These are phyloP conservation scores for Leptographium flavum DNA, from an alignment of 2,329 filamentous ascomycete genomes.

Conservation along the genomic window DNA sequence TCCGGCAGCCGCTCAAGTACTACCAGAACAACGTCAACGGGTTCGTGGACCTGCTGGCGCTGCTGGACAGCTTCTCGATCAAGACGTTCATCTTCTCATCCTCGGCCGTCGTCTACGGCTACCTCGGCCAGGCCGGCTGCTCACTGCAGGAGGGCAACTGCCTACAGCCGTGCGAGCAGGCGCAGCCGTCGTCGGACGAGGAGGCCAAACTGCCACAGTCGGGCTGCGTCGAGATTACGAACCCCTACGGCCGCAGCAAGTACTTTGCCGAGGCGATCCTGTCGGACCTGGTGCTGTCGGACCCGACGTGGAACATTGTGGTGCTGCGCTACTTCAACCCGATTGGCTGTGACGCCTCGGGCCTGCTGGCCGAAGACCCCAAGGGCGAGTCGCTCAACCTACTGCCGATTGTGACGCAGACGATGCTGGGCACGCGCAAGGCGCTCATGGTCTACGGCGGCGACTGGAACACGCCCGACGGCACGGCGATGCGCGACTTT, in stretches of 20 bases:
- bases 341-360: slow-evolving; percentile 50
- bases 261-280: slow-evolving; percentile 55
- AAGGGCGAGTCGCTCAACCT: slow-evolving; percentile 47
- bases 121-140: slow-evolving; percentile 31
- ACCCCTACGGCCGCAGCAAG: slow-evolving; percentile 52
- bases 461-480: slow-evolving; percentile 51
- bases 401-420: slow-evolving; percentile 48
- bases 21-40: slow-evolving; percentile 56
- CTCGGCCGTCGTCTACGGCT: slow-evolving; percentile 53
- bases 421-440: slow-evolving; percentile 38
- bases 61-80: slow-evolving; percentile 44
- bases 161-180: slow-evolving; percentile 33
- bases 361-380: slow-evolving; percentile 49
- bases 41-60: slow-evolving; percentile 41
- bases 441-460: slow-evolving; percentile 47
- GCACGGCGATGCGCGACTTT: slow-evolving; percentile 53
- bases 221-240: slow-evolving; percentile 38
- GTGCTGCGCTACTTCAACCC: slow-evolving; percentile 56
- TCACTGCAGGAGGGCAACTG: slow-evolving; percentile 42
- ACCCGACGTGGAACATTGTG: slow-evolving; percentile 47
- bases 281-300: slow-evolving; percentile 43
- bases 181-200: slow-evolving; percentile 24
- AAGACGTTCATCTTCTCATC: slow-evolving; percentile 55
- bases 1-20: slow-evolving; percentile 44
- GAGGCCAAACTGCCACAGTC: slow-evolving; percentile 19